Percentiles rank a stretch among this genome's conserved stretches.
Conservation (phyloP, 306 rosid genomes). For the Prunus mongolica region DNA sequence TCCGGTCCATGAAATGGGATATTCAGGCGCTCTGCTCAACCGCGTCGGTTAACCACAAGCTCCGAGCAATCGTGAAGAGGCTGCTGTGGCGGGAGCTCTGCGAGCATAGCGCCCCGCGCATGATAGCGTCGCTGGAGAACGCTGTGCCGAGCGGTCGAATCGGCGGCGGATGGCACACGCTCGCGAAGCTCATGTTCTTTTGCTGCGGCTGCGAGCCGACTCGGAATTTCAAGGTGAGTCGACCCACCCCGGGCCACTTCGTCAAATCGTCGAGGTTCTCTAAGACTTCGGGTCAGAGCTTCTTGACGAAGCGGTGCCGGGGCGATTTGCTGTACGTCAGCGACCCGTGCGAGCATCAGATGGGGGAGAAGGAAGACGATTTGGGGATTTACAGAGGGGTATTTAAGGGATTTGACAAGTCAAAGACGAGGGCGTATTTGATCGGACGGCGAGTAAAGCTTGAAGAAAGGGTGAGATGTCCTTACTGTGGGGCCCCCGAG, state of each 20-base stretch:
- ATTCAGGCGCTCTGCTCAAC: conserved; percentile 36
- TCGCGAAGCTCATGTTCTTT: conserved; percentile 57
- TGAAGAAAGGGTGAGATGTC: conserved; percentile 43
- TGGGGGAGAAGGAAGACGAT: conserved; percentile 39
- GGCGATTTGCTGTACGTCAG: conserved; percentile 52
- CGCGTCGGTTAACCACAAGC: conserved; percentile 46
- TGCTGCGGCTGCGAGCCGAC: conserved; percentile 54
- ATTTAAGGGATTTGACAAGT: conserved; percentile 44
- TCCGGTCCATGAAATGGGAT: conserved; percentile 50
- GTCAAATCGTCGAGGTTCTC: conserved; percentile 47
- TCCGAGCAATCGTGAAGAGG: conserved; percentile 52
- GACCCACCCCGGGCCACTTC: conserved; percentile 41
- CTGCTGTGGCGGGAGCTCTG: conserved; percentile 54
- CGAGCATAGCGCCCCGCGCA: conserved; percentile 47
- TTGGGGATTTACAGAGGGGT: conserved; percentile 60
- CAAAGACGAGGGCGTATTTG: conserved; percentile 47
- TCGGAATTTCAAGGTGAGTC: conserved; percentile 34
- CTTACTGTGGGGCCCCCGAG: conserved; percentile 53
- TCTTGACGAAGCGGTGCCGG: conserved; percentile 36
- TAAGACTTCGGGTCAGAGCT: conserved; percentile 64
- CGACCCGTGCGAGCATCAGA: conserved; percentile 65
- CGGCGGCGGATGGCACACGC: conserved; percentile 60
- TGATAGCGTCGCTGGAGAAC: conserved; percentile 31
- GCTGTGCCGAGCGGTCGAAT: conserved; percentile 37
- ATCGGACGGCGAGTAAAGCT: conserved; percentile 36